Base-by-base conservation (phyloP, 2,329 filamentous ascomycete species). In the Botrytis tulipae region DNA sequence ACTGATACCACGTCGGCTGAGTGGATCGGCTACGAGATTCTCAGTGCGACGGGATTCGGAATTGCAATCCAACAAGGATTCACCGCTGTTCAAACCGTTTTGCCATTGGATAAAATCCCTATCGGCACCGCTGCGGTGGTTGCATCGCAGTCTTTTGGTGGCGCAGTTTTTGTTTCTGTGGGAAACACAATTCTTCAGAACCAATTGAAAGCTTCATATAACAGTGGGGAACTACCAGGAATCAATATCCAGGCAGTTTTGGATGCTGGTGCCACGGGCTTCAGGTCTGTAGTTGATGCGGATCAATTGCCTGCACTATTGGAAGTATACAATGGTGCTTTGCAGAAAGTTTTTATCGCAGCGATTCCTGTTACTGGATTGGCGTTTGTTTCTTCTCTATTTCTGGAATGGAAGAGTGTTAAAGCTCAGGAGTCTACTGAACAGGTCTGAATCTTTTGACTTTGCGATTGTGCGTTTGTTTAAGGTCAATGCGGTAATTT, bases 321-420 rank as follows among this genome's bases (percentile, higher is more conserved):
- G 14, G 67, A 76, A 0, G 87, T 85, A 0, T 90, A 90, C 80
- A 90, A 89, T 77, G 74, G 80, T 14, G 85, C 87, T 0, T 78
- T 90, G 22, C 84, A 83, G 16, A 81, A 85, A 73, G 85, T 85
- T 0, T 90, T 87, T 77, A 87, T 87, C 74, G 87, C 88, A 22
- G 83, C 84, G 9, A 83, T 87, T 18, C 87, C 86, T 0, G 80
- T 87, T 76, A 82, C 83, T 4, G 80, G 81, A 0, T 54, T 88
- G n/a, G 85, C 84, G 9, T 82, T 88, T 37, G 48, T 88, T 32
- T 86, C 85, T 3, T 82, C 84, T 2, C 77, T 84, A 9, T 83
- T 84, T 46, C 83, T 90, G 66, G 84, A 90, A 80, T 90, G 87
- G 87, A 77, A 61, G 62, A 77, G 66, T 66, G 73, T 79, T 29